Evolutionary conservation across 768 basidiomycete genomes (phyloP).

Genomic region (Mycena venus): DNA sequence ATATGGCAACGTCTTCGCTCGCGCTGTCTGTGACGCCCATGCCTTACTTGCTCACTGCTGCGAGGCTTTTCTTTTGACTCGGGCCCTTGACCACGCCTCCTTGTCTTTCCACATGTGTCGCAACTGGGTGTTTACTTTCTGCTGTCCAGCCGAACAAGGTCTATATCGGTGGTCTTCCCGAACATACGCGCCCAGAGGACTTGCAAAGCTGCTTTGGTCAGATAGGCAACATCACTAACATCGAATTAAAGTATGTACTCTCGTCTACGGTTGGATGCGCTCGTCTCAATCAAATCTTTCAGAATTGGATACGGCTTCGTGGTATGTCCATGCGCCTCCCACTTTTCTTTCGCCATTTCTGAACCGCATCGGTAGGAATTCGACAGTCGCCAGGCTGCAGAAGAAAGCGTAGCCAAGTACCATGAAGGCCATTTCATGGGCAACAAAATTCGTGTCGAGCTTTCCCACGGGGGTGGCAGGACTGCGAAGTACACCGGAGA

Average conservation of each 20-base stretch:
- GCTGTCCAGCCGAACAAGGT: conserved; percentile 92
- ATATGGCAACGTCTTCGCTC: conserved; percentile 54
- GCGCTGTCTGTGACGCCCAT: conserved; percentile 52
- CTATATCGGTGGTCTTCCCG: conserved; percentile 91
- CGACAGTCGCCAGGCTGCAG: conserved; percentile 82
- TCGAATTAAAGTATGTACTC: conserved; percentile 84
- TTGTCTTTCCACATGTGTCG: conserved; percentile 64
- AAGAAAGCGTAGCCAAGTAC: conserved; percentile 90
- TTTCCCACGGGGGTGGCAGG: conserved; percentile 87
- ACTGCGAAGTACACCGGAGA: conserved; percentile 88
- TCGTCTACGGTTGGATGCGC: conserved; percentile 28
- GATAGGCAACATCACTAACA: conserved; percentile 79
- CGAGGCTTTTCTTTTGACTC: conserved; percentile 55
- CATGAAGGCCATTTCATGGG: conserved; percentile 94
- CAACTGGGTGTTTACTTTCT: conserved; percentile 78
- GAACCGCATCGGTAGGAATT: conserved; percentile 72
- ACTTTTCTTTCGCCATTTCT: neutral
- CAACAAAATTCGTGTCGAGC: conserved; percentile 90
- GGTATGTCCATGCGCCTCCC: conserved; percentile 60
- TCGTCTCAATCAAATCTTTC: conserved; percentile 19
- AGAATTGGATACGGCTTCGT: conserved; percentile 94
- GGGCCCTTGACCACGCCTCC: conserved; percentile 62
- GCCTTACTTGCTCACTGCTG: conserved; percentile 49
- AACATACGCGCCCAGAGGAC: conserved; percentile 89
- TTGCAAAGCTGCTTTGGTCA: conserved; percentile 89